Conservation (phyloP, 1,284 basidiomycete species). For the Malassezia vespertilionis region DNA sequence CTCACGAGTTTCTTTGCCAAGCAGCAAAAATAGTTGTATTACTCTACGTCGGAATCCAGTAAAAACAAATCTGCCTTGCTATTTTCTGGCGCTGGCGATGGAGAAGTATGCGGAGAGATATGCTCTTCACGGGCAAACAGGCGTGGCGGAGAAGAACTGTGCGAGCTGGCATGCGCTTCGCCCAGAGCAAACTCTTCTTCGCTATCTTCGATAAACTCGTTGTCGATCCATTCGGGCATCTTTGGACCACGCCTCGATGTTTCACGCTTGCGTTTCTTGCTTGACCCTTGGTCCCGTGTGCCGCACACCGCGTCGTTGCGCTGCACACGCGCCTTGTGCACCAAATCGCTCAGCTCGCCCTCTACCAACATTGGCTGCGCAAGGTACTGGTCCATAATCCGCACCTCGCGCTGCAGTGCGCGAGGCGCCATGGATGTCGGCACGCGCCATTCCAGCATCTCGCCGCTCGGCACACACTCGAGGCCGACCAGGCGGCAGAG, state of each 20-base stretch:
- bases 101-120: too few species aligned
- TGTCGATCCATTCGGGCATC: conserved; percentile 21
- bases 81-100: too few species aligned
- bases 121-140: not conserved
- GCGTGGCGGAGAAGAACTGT: not conserved
- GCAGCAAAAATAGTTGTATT: not conserved
- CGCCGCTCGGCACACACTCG: conserved; percentile 14
- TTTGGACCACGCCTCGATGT: conserved; percentile 4
- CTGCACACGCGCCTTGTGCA: conserved; percentile 28
- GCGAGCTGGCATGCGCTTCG: conserved; percentile 6
- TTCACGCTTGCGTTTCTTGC: conserved; percentile 12
- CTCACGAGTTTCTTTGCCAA: conserved; percentile 16
- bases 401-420: conserved; percentile 30
- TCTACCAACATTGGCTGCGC: conserved; percentile 24
- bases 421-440: conserved; percentile 24
- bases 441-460: conserved; percentile 24
- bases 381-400: conserved; percentile 39
- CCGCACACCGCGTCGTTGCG: conserved; percentile 12
- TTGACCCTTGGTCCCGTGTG: conserved; percentile 16
- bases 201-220: conserved; percentile 40
- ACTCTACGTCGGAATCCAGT: conserved; percentile 3
- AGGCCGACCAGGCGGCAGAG: conserved; percentile 38
- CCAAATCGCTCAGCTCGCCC: conserved; percentile 23
- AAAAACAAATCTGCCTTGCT: too few species aligned
- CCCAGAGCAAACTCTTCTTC: conserved; percentile 39